Base-by-base conservation (phyloP, 2,329 filamentous ascomycete genomes). In the Colletotrichum sp. region DNA sequence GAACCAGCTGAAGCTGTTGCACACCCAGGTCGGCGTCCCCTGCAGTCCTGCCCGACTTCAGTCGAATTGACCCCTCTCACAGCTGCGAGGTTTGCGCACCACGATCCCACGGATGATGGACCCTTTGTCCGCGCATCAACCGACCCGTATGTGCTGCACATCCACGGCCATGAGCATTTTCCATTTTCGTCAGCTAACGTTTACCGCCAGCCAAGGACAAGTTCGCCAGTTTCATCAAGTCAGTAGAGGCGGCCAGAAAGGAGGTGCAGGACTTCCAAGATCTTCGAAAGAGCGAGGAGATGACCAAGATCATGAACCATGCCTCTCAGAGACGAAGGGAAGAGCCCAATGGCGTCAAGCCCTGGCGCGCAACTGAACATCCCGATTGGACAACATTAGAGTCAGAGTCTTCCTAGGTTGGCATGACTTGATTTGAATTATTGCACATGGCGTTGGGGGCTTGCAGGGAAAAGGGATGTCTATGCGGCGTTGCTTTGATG, bases 331-430 rank as follows among this genome's bases (percentile, higher is more conserved):
- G 91, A 79, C 88, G 88, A 21, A 84, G 88, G 69, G 87, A 89
- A 52, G 89, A 92, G 59, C 89, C 90, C 0, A 86, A 87, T 67
- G 90, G 88, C 6, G 92, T 93, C 77, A 90, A 88, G 78, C 88
- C 89, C 3, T 93, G 92, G 92, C 87, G 86, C 64, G 87, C 90
- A 24, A 88, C 86, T 71, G 90, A 93, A 44, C 87, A 93, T 72
- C 90, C 92, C 4, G 87, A 91, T 77, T 93, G 92, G 91, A 52
- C 79, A 60, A 80, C 49, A 13, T 16, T 34, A 21, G 67, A 75
- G 16, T 26, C 62, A 52, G 44, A 52, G 21, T 36, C 57, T 2
- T 66, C 72, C 7, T 49, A 68, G 44, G 2, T 5, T 8, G n/a
- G 32, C 6, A 18, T n/a, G 7, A 16, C 12, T 34, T 21, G 1